These are phyloP conservation scores for Hygrophoropsis aurantiaca DNA, from an alignment of 768 basidiomycete genomes.

Conservation along the genomic window DNA sequence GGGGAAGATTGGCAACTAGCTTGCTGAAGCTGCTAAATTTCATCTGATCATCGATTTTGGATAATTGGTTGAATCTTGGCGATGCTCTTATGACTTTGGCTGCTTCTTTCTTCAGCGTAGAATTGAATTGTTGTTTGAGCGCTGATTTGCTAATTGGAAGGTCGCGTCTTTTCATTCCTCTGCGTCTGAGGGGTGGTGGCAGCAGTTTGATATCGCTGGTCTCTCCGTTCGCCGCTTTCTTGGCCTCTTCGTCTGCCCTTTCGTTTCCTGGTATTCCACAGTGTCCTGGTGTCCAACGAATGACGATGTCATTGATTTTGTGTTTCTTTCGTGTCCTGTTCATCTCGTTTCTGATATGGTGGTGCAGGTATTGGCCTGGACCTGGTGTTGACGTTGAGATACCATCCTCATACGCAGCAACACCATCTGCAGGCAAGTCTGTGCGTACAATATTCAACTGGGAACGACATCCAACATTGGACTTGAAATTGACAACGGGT, in stretches of 20 bases:
- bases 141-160: neutral
- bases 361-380: too few species aligned
- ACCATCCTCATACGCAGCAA: too few species aligned
- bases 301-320: too few species aligned
- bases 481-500: too few species aligned
- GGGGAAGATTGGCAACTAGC: conserved; percentile 2
- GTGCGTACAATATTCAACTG: too few species aligned
- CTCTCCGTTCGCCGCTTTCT: neutral
- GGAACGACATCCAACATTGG: too few species aligned
- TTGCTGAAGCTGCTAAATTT: neutral
- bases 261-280: neutral
- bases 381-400: too few species aligned
- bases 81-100: neutral
- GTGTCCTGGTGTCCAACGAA: neutral
- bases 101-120: neutral
- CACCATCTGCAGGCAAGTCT: too few species aligned
- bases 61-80: neutral
- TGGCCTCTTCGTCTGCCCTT: neutral
- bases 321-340: too few species aligned
- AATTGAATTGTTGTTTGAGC: neutral
- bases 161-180: too few species aligned
- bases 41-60: neutral
- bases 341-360: too few species aligned
- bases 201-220: neutral
- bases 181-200: neutral